Evolutionary conservation across 148 eudicot species (phyloP).

Genomic region (Selenicereus undatus): DNA sequence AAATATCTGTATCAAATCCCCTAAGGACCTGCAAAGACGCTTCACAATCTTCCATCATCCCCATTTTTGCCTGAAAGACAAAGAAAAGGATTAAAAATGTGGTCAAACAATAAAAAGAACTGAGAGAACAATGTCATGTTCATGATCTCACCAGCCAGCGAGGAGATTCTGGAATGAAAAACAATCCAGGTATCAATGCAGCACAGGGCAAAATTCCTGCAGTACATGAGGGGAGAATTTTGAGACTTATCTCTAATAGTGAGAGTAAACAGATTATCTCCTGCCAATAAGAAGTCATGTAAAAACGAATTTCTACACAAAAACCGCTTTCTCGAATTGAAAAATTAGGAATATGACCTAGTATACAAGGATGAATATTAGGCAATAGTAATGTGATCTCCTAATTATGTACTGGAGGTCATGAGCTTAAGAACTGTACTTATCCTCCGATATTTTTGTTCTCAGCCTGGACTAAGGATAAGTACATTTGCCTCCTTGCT

Average conservation of each 20-base stretch:
- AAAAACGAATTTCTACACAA: not conserved
- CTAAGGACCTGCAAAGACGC: conserved; percentile 82
- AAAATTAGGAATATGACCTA: not conserved
- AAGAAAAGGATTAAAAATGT: conserved; percentile 3
- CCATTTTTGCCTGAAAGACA: conserved; percentile 75
- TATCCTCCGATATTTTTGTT: too few relatives aligned
- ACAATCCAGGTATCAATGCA: conserved; percentile 80
- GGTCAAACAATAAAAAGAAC: not conserved
- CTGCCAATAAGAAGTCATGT: not conserved
- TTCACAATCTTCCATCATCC: conserved; percentile 80
- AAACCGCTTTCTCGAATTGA: not conserved
- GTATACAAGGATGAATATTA: not conserved
- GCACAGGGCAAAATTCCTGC: conserved; percentile 80
- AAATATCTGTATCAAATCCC: conserved; percentile 60
- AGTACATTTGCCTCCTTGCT: too few relatives aligned
- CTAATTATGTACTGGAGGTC: too few relatives aligned
- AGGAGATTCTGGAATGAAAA: conserved; percentile 96
- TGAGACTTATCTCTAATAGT: not conserved
- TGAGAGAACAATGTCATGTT: not conserved
- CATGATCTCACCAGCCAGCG: conserved; percentile 80
- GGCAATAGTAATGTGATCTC: too few relatives aligned
- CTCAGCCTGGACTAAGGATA: too few relatives aligned
- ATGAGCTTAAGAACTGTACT: too few relatives aligned
- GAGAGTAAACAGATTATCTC: not conserved
- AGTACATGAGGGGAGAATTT: not conserved